A percentile compares a stretch with the other conserved stretches of the same genome.
phyloP scores from a whole-genome alignment of 2,329 filamentous ascomycete species.

The Calonectria honghensis region DNA sequence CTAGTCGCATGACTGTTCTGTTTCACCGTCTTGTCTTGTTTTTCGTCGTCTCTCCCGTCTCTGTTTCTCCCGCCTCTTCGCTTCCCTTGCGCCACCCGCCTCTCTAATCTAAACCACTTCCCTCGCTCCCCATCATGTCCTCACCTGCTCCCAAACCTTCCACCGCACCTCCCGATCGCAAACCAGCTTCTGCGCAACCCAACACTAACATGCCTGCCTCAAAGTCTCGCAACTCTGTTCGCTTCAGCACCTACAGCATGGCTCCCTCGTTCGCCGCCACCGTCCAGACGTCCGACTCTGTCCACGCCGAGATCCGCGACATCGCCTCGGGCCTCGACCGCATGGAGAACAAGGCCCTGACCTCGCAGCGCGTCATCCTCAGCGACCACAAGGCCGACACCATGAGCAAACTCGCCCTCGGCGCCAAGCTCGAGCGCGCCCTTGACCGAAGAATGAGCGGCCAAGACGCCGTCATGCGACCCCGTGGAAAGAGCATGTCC shows the following conservation, averaged over 20 bases:
- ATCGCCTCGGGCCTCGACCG: conserved; percentile 88
- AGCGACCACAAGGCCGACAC: conserved; percentile 87
- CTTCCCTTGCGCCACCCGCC: conserved; percentile 27
- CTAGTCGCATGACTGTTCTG: conserved; percentile 9
- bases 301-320: conserved; percentile 76
- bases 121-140: conserved; percentile 30
- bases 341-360: conserved; percentile 91
- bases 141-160: conserved; percentile 43
- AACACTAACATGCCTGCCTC: conserved; percentile 50
- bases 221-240: conserved; percentile 73
- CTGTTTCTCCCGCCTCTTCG: conserved; percentile 34
- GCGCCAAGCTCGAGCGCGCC: conserved; percentile 92
- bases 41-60: conserved; percentile 6
- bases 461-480: conserved; percentile 91
- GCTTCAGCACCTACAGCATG: conserved; percentile 77
- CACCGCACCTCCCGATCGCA: conserved; percentile 26
- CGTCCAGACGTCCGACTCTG: conserved; percentile 72
- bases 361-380: conserved; percentile 83
- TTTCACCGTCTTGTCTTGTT: conserved; percentile 22
- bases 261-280: conserved; percentile 77
- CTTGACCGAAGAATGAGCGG: conserved; percentile 89
- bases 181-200: conserved; percentile 42
- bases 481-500: conserved; percentile 62
- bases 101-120: conserved; percentile 43
- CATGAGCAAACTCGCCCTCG: conserved; percentile 89